Evolutionary conservation across 805 yeast species (phyloP), one percentile per base, ranked within the genome.

Genomic region (Teunomyces pallodes): DNA sequence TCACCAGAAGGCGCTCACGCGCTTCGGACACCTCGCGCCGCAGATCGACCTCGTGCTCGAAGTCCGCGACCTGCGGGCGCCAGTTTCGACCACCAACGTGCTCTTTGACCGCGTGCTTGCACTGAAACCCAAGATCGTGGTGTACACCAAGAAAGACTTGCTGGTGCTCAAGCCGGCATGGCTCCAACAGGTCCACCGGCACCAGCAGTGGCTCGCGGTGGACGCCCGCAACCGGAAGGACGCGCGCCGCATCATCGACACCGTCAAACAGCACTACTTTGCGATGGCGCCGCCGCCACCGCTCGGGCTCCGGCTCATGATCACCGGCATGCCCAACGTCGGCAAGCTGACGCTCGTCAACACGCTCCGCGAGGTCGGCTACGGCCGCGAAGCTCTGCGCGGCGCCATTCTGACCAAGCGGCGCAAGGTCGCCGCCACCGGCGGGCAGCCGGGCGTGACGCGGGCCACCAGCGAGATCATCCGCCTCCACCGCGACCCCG

Each of bases 311-410:
- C 67, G 90, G 17, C 65, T 87, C 48, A 73, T 91, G 73, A 80
- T 92, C 40, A 83, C 86, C 5, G 99, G 99, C 0, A 87, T 94
- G 94, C 99, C 99, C 1, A 94, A 94, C 62, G 96, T 90, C n/a
- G 99, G 99, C 0, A 94, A 94, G 65, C 87, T 96, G 9, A 86
- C 97, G 0, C 63, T 94, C 42, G 85, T 91, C 26, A 94, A 94
- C 59, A 74, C 85, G 0, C 67, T 91, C 44, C 68, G 97, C 49
- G 69, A 68, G 6, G 68, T 66, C 12, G 74, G 77, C 2, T 66
- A 61, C 43, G 59, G 65, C 1, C 50, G 59, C 5, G 58, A 55
- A 30, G 48, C 49, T 27, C 35, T 46, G 52, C 46, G 47, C 46
- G 45, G 45, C 62, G n/a, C 47, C 45, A 61, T 72, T 1, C 75